Percentiles rank a stretch among this genome's conserved stretches.
phyloP scores from a whole-genome alignment of 306 rosid species.

The Cicer cuneatum region DNA sequence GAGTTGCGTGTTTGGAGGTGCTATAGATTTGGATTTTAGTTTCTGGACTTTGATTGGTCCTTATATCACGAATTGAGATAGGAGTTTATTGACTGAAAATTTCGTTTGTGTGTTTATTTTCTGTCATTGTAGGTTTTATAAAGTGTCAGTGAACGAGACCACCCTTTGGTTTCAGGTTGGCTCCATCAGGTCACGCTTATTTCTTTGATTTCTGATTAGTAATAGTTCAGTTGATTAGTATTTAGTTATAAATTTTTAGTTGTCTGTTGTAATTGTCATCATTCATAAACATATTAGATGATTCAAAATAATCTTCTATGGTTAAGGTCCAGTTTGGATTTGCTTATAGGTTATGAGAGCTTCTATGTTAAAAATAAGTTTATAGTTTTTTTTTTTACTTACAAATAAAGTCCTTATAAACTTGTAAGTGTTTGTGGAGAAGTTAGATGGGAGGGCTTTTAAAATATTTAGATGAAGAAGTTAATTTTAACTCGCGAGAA shows the following conservation, averaged over 20 bases:
- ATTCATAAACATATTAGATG: not conserved
- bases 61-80: slow-evolving; percentile 1
- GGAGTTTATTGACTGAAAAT: not conserved
- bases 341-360: not conserved
- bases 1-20: slow-evolving; percentile 1
- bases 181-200: slow-evolving; percentile 85
- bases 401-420: not conserved
- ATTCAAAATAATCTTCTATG: not conserved
- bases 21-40: slow-evolving; percentile 30
- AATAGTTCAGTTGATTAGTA: slow-evolving; percentile 19
- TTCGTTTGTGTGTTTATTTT: slow-evolving; percentile 14
- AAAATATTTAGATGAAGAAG: not conserved
- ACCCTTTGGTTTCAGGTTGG: slow-evolving; percentile 99
- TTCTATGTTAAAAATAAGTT: not conserved
- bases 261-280: slow-evolving; percentile 5
- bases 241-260: slow-evolving; percentile 6
- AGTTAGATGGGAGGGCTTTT: not conserved
- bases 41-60: slow-evolving; percentile 24
- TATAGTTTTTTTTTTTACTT: not conserved
- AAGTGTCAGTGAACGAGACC: slow-evolving; percentile 71
- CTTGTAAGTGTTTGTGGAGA: not conserved
- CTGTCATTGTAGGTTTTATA: slow-evolving; percentile 72
- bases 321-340: slow-evolving; percentile 23
- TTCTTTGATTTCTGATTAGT: slow-evolving; percentile 54
- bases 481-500: not conserved